Evolutionary conservation across 202 grass and related monocot genomes (phyloP).

Genomic region (Setaria italica): DNA sequence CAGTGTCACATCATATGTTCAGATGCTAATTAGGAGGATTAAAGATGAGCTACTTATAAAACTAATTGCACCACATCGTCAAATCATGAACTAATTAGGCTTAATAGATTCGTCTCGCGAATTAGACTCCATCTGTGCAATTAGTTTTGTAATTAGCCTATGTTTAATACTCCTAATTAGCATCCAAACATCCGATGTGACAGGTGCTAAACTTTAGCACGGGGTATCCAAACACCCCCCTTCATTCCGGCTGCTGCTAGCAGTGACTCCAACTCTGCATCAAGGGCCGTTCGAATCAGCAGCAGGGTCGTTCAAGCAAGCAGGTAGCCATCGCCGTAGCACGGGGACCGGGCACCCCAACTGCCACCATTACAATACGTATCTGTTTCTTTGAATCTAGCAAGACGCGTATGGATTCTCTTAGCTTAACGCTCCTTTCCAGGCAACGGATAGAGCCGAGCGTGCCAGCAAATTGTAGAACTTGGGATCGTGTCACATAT

Average conservation of each 20-base stretch:
- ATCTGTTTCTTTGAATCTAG: constrained; percentile 26
- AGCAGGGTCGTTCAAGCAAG: neutral
- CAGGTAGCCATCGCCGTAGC: constrained; percentile 41
- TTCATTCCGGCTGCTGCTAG: neutral
- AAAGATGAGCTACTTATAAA: too few species aligned
- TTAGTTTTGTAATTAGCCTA: too few species aligned
- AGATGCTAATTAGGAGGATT: too few species aligned
- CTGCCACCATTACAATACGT: constrained; percentile 33
- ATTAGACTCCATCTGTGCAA: too few species aligned
- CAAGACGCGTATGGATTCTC: neutral
- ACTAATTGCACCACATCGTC: too few species aligned
- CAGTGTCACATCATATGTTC: too few species aligned
- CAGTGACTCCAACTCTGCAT: constrained; percentile 26
- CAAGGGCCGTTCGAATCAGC: constrained; percentile 35
- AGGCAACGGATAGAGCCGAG: constrained; percentile 30
- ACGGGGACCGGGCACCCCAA: constrained; percentile 36
- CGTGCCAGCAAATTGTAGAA: constrained; percentile 39
- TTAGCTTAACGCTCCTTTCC: neutral
- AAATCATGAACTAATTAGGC: too few species aligned
- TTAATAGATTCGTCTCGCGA: too few species aligned
- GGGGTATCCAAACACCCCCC: too few species aligned
- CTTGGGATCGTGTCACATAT: constrained; percentile 27
- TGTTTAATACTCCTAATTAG: too few species aligned
- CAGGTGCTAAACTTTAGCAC: too few species aligned
- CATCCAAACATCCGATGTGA: too few species aligned